These are phyloP conservation scores for Begonia masoniana DNA, from an alignment of 306 rosid species.

Conservation along the genomic window DNA sequence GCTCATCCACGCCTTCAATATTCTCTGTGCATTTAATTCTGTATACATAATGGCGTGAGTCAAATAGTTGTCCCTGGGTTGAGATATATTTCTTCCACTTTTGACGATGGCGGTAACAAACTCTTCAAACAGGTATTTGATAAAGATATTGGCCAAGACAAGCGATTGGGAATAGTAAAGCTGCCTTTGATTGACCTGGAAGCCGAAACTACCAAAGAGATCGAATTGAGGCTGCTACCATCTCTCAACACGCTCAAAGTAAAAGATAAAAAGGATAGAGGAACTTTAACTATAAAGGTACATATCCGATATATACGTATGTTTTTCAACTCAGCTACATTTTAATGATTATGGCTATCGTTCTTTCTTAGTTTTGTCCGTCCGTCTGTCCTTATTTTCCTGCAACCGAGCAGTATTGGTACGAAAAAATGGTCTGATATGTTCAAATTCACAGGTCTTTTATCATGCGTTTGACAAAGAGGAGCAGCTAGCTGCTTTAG, in stretches of 20 bases:
- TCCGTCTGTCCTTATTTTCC: neutral
- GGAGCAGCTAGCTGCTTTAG: conserved; percentile 59
- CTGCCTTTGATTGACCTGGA: conserved; percentile 56
- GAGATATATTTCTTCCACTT: no score
- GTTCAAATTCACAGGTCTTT: conserved; percentile 21
- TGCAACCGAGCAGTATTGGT: neutral
- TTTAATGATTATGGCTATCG: neutral
- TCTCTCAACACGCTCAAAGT: conserved; percentile 83
- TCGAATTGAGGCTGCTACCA: conserved; percentile 60
- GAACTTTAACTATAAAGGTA: conserved; percentile 67
- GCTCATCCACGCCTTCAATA: no score
- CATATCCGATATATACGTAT: neutral
- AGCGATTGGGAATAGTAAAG: conserved; percentile 65
- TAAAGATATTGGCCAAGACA: conserved; percentile 91
- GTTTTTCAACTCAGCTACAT: neutral
- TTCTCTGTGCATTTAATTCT: no score
- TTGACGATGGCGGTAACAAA: no score
- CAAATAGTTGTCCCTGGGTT: no score
- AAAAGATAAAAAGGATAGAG: conserved; percentile 94
- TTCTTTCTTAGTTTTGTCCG: neutral
- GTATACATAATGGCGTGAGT: no score
- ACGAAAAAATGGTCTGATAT: no score
- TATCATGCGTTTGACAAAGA: conserved; percentile 75
- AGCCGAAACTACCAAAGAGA: conserved; percentile 46
- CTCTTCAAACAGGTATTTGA: conserved; percentile 51